Percentiles rank a stretch among this genome's conserved stretches.
Conservation (phyloP, 2,329 filamentous ascomycete genomes). For the Chaetomiaceae sp. region DNA sequence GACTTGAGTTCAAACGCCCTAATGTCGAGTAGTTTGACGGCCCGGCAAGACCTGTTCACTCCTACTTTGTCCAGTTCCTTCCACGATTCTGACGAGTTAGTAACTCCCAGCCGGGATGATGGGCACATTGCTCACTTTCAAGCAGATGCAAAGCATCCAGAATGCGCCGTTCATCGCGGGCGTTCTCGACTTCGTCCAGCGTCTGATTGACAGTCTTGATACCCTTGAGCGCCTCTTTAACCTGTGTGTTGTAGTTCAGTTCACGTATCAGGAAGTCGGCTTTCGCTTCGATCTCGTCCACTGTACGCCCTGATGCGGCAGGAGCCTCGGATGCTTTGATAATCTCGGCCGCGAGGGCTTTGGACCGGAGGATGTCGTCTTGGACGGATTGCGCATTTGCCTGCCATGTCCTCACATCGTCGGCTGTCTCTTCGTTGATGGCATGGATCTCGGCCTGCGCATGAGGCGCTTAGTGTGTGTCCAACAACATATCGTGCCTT, state of each 20-base stretch:
- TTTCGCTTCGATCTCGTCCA: slow-evolving; percentile 50
- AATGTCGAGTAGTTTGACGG: slow-evolving; percentile 60
- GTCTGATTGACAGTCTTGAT: slow-evolving; percentile 57
- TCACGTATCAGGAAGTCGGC: slow-evolving; percentile 55
- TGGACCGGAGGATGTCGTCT: slow-evolving; percentile 76
- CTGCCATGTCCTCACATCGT: slow-evolving; percentile 83
- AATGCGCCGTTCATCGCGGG: slow-evolving; percentile 51
- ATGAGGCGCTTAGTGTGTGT: slow-evolving; percentile 12
- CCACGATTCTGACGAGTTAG: slow-evolving; percentile 48
- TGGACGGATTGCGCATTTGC: slow-evolving; percentile 78
- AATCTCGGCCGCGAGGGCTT: slow-evolving; percentile 75
- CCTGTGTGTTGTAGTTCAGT: slow-evolving; percentile 54
- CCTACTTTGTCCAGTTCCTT: slow-evolving; percentile 55
- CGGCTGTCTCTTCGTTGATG: slow-evolving; percentile 71
- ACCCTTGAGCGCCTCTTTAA: slow-evolving; percentile 46
- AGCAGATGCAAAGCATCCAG: slow-evolving; percentile 54
- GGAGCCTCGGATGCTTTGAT: slow-evolving; percentile 68
- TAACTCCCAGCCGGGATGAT: not conserved
- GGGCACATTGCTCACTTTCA: slow-evolving; percentile 42
- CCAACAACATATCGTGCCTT: not conserved
- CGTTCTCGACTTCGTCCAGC: slow-evolving; percentile 57
- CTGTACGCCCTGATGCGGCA: slow-evolving; percentile 48
- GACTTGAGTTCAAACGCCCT: slow-evolving; percentile 63
- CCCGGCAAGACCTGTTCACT: slow-evolving; percentile 56
- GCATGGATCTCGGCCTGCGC: slow-evolving; percentile 64